Evolutionary conservation across 306 rosid genomes (phyloP).

Genomic region (Vachellia pachyceras): DNA sequence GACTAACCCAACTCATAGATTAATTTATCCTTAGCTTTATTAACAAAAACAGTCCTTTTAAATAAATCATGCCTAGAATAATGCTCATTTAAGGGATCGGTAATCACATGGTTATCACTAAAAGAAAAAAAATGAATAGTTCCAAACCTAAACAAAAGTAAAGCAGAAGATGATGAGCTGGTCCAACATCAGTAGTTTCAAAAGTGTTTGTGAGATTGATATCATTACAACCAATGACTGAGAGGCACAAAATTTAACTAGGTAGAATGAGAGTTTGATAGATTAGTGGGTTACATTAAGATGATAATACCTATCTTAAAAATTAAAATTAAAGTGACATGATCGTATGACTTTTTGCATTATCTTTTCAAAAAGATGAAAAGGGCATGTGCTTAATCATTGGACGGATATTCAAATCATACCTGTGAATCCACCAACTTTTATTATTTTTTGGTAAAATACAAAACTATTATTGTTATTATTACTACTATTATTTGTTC

Average conservation of each 20-base stretch:
- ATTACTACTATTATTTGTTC: too few relatives aligned
- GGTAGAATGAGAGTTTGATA: slow-evolving; percentile 11
- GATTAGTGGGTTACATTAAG: too few relatives aligned
- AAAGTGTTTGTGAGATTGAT: slow-evolving; percentile 20
- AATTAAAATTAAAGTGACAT: slow-evolving; percentile 42
- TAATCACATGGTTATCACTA: slow-evolving; percentile 18
- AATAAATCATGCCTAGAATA: too few relatives aligned
- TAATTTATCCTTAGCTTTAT: too few relatives aligned
- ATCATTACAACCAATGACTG: slow-evolving; percentile 45
- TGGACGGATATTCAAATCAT: slow-evolving; percentile 28
- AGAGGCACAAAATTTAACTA: not conserved
- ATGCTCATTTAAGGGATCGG: too few relatives aligned
- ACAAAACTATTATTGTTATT: too few relatives aligned
- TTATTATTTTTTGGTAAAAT: not conserved
- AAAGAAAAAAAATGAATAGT: slow-evolving; percentile 35
- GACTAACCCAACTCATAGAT: too few relatives aligned
- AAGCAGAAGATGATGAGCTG: slow-evolving; percentile 36
- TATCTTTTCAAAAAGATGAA: slow-evolving; percentile 38
- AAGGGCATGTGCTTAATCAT: slow-evolving; percentile 14
- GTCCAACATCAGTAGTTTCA: slow-evolving; percentile 30
- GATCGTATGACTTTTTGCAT: slow-evolving; percentile 49
- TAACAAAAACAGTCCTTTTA: too few relatives aligned
- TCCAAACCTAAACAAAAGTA: slow-evolving; percentile 36
- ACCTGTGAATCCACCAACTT: slow-evolving; percentile 26
- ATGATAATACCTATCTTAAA: slow-evolving; percentile 43